A percentile compares a stretch with the other conserved stretches of the same genome.
These are phyloP conservation scores for Salix brachista DNA, from an alignment of 345 rosid species.

Conservation along the genomic window DNA sequence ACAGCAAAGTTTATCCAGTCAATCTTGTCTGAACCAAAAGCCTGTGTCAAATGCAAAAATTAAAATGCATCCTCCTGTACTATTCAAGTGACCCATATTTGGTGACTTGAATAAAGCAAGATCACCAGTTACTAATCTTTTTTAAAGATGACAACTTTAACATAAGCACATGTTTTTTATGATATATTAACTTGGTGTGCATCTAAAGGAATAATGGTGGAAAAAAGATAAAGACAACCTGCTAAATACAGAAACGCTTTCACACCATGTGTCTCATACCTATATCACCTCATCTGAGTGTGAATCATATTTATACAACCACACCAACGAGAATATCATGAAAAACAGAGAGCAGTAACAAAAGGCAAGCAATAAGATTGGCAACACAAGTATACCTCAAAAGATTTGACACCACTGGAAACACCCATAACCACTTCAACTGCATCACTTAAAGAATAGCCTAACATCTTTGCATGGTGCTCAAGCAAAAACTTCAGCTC, in stretches of 20 bases:
- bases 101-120: not conserved
- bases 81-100: not conserved
- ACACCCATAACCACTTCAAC: conserved; percentile 49
- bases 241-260: too few relatives aligned
- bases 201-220: too few relatives aligned
- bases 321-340: not conserved
- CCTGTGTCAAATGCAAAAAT: conserved; percentile 39
- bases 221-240: too few relatives aligned
- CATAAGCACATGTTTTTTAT: not conserved
- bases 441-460: conserved; percentile 65
- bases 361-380: not conserved
- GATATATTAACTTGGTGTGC: not conserved
- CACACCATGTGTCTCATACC: too few relatives aligned
- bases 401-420: conserved; percentile 48
- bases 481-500: conserved; percentile 75
- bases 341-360: not conserved
- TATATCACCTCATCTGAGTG: too few relatives aligned
- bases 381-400: conserved; percentile 44
- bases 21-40: conserved; percentile 53
- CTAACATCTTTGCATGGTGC: conserved; percentile 65
- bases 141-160: not conserved
- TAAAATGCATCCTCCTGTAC: not conserved
- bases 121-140: not conserved
- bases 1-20: conserved; percentile 87
- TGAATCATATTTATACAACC: not conserved